Evolutionary conservation across 352 stramenopile species (phyloP).

Genomic region (Phytophthora boehmeriae): DNA sequence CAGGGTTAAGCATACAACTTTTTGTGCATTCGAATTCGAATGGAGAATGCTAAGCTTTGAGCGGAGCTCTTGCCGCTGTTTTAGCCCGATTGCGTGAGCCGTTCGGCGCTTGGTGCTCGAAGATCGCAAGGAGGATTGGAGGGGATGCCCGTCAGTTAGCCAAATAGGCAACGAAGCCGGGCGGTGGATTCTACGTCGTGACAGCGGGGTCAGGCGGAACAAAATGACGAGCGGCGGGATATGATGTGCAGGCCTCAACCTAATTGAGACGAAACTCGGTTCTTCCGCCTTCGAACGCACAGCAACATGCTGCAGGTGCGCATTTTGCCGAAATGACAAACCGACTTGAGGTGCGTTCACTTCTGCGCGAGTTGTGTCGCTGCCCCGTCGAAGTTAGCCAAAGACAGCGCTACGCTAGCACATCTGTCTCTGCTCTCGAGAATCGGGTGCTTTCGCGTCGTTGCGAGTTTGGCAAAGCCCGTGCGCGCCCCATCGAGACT

Average conservation of each 20-base stretch:
- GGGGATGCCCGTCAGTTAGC: slow-evolving; percentile 16
- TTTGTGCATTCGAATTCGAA: too few relatives aligned
- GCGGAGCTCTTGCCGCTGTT: too few relatives aligned
- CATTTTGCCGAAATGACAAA: background rate
- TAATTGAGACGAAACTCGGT: background rate
- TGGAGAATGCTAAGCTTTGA: too few relatives aligned
- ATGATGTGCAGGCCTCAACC: background rate
- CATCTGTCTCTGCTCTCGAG: background rate
- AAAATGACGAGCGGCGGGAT: background rate
- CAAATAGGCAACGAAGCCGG: background rate
- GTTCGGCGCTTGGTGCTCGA: background rate
- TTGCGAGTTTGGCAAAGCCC: too few relatives aligned
- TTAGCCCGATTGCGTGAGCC: too few relatives aligned
- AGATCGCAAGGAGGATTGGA: slow-evolving; percentile 13
- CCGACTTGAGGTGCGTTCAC: background rate
- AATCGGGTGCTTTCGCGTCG: background rate
- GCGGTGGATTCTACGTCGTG: slow-evolving; percentile 14
- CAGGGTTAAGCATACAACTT: too few relatives aligned
- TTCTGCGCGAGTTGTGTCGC: background rate
- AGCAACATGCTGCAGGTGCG: background rate
- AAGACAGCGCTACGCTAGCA: background rate
- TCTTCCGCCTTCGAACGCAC: background rate
- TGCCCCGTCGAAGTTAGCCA: background rate
- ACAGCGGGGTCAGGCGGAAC: slow-evolving; percentile 8
- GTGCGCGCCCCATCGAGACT: too few relatives aligned